Percentiles rank a stretch among this genome's conserved stretches.
Evolutionary conservation across 345 rosid genomes (phyloP).

Genomic region (Punica granatum): DNA sequence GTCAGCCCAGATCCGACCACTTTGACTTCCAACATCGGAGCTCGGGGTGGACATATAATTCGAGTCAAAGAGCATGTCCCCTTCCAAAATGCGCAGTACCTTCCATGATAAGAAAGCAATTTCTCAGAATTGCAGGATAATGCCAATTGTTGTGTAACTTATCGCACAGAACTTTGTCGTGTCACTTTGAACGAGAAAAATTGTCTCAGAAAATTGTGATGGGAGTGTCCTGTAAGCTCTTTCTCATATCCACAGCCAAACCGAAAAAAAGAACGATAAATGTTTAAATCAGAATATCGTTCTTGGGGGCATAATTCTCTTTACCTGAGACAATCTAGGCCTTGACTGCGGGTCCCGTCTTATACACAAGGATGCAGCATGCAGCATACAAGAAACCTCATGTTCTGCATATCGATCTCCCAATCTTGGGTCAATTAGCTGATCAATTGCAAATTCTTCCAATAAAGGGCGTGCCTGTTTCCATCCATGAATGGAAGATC

Average conservation of each 20-base stretch:
- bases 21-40: constrained; percentile 70
- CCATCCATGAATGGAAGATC: neutral
- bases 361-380: constrained; percentile 87
- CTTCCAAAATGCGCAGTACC: constrained; percentile 95
- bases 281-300: neutral
- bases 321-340: constrained; percentile 98
- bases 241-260: too few species aligned
- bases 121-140: neutral
- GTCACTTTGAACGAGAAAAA: neutral
- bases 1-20: constrained; percentile 74
- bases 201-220: neutral
- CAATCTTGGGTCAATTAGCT: constrained; percentile 73
- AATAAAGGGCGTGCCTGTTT: constrained; percentile 84
- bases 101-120: constrained; percentile 18
- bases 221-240: neutral
- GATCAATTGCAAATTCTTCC: constrained; percentile 79
- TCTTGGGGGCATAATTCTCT: neutral
- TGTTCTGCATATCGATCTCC: constrained; percentile 49
- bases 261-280: too few species aligned
- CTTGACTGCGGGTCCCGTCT: constrained; percentile 82
- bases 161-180: too few species aligned
- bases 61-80: constrained; percentile 69
- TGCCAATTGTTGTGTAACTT: neutral
- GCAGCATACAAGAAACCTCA: constrained; percentile 92
- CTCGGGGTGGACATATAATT: constrained; percentile 65